Conservation (phyloP, 2,329 filamentous ascomycete species). For the Arthroderma sp. region DNA sequence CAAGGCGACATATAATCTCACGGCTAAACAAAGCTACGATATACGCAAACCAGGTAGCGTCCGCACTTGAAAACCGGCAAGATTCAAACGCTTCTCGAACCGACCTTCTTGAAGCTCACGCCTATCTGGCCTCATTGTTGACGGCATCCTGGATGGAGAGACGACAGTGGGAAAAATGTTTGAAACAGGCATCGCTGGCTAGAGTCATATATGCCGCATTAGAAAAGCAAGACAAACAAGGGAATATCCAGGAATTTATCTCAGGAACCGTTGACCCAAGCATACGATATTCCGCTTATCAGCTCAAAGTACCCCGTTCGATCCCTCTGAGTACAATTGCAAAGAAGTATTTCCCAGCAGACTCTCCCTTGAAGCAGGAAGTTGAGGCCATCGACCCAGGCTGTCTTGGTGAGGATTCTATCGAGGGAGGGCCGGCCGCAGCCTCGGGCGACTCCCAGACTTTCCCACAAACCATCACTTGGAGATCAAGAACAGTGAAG, state of each 20-base stretch:
- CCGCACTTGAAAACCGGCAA: conserved; percentile 50
- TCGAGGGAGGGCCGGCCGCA: conserved; percentile 34
- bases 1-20: conserved; percentile 78
- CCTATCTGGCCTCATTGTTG: conserved; percentile 64
- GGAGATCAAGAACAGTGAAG: conserved; percentile 73
- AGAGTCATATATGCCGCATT: conserved; percentile 74
- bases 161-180: conserved; percentile 67
- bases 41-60: conserved; percentile 55
- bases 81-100: conserved; percentile 53
- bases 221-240: conserved; percentile 51
- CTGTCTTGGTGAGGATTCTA: conserved; percentile 50
- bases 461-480: conserved; percentile 63
- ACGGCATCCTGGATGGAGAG: conserved; percentile 79
- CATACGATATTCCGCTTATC: conserved; percentile 88
- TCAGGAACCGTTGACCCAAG: conserved; percentile 81
- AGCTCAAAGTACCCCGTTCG: conserved; percentile 75
- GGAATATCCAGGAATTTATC: conserved; percentile 75
- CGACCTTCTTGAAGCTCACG: conserved; percentile 73
- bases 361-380: conserved; percentile 48
- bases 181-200: conserved; percentile 62
- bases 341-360: conserved; percentile 61
- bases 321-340: conserved; percentile 69
- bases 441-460: conserved; percentile 36
- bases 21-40: conserved; percentile 68
- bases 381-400: conserved; percentile 60